A percentile compares a stretch with the other conserved stretches of the same genome.
Conservation (phyloP, 257 asterid species). For the Solanum bulbocastanum region DNA sequence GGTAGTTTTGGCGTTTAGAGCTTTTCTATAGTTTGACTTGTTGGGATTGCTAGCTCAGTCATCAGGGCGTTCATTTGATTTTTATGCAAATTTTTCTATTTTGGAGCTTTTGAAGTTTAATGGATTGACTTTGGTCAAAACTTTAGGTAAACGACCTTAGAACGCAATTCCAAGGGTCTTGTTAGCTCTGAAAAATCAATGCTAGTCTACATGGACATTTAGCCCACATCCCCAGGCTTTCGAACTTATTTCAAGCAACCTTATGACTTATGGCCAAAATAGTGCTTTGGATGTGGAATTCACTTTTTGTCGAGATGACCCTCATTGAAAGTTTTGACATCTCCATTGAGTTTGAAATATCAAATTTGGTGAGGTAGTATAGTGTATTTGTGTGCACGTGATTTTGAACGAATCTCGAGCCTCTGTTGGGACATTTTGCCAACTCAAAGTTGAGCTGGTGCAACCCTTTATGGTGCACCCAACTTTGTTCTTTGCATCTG, state of each 20-base stretch:
- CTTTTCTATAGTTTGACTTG: neutral
- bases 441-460: neutral
- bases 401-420: neutral
- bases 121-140: neutral
- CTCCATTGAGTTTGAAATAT: neutral
- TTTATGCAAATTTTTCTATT: neutral
- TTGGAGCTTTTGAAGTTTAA: neutral
- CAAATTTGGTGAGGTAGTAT: neutral
- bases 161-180: neutral
- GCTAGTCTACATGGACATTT: neutral
- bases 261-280: neutral
- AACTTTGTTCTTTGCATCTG: neutral
- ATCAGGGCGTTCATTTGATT: neutral
- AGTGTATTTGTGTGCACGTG: neutral
- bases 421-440: neutral
- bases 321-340: neutral
- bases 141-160: neutral
- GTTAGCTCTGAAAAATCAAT: neutral
- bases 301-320: neutral
- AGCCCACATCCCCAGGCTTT: neutral
- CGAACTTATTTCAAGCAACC: neutral
- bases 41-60: neutral
- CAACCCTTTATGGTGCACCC: neutral
- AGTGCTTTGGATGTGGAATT: neutral
- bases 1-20: neutral